Evolutionary conservation across 352 stramenopile species (phyloP), one percentile per base, ranked within the genome.

Genomic region (Phytophthora pinifolia): DNA sequence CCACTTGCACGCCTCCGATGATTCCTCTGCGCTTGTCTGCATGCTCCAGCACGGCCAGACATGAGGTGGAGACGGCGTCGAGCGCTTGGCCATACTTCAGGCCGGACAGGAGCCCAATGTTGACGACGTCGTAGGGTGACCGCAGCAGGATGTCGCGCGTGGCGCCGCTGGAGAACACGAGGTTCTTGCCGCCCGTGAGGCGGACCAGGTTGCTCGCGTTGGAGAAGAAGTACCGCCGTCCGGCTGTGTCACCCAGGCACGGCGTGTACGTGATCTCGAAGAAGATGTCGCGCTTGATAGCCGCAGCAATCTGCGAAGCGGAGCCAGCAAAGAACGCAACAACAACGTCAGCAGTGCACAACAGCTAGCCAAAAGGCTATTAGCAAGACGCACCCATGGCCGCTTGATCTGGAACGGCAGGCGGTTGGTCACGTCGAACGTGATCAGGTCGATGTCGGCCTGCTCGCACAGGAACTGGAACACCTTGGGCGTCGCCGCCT

Each of bases 401-500:
- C 84, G 79, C 59, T 88, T 89, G 48, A 93, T 72, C 56, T 76
- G 69, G 57, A 94, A 93, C 33, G 81, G 81, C 13, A 94, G 39
- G 51, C 85, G 80, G 62, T 86, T 88, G 13, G 85, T 78, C 27
- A 90, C 51, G 55, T 94, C 81, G 30, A 94, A 89, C 15, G 85
- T 91, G 59, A 94, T 87, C 29, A 94, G 31, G 46, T 94, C 85
- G 9, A 94, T 68, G 14, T 89, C 77, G 15, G 56, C 81, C 13
- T 91, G 79, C 54, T 94, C 83, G 53, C 85, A 94, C 4, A 91
- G 53, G 31, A 77, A 92, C 61, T 94, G 85, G 44, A 94, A 94
- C n/a, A 91, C 72, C 35, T 88, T 90, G 18, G 59, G 56, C 14
- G 72, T 85, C 22, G 52, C 43, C 5, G 80, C 74, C 48, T 93